These are phyloP conservation scores for Zygnema circumcarinatum DNA, from an alignment of 139 green algal genomes.

Conservation along the genomic window DNA sequence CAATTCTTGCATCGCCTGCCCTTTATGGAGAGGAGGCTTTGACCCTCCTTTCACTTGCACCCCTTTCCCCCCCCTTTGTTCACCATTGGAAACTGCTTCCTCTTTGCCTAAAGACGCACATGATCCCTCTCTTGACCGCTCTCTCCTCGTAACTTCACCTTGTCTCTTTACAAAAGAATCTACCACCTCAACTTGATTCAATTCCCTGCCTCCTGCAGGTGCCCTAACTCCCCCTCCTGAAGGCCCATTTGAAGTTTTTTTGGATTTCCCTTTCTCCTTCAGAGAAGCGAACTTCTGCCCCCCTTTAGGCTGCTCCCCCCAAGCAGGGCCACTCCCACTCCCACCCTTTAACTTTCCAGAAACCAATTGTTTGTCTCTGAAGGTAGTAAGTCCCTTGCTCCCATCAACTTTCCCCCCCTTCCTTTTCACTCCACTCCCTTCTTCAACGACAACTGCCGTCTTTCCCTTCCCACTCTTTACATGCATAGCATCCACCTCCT, in stretches of 20 bases:
- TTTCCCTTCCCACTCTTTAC: too few relatives aligned
- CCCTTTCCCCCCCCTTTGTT: neutral
- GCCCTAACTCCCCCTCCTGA: neutral
- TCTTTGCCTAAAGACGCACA: neutral
- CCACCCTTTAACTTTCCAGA: neutral
- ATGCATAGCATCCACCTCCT: too few relatives aligned
- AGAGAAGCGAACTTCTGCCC: neutral
- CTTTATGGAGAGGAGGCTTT: too few relatives aligned
- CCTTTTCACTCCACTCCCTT: neutral
- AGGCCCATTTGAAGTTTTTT: slow-evolving; percentile 4
- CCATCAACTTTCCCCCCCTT: neutral
- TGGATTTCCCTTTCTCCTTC: neutral
- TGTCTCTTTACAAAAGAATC: neutral
- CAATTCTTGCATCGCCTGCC: neutral
- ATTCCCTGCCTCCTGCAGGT: too few relatives aligned
- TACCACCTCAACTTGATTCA: too few relatives aligned
- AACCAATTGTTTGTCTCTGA: too few relatives aligned
- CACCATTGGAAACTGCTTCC: neutral
- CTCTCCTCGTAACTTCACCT: slow-evolving; percentile 12
- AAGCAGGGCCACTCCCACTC: neutral
- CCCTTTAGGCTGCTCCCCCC: neutral
- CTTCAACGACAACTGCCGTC: neutral
- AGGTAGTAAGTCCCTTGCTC: neutral
- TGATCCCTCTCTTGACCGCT: neutral
- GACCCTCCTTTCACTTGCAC: slow-evolving; percentile 26